Evolutionary conservation across 1,284 basidiomycete genomes (phyloP).

Genomic region (Athelia sp.): DNA sequence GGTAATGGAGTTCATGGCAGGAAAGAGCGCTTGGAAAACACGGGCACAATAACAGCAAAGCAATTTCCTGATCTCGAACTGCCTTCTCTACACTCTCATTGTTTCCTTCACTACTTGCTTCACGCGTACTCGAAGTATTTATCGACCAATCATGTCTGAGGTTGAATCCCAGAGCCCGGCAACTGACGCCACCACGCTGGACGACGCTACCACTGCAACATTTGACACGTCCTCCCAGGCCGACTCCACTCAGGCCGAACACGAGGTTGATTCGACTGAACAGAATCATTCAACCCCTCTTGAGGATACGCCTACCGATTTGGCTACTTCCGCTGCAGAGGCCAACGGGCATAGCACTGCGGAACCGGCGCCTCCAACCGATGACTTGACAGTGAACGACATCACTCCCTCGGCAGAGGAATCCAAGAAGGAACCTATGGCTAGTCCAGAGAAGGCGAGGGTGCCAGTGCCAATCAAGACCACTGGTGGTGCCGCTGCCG

Average conservation of each 20-base stretch:
- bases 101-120: constrained; percentile 16
- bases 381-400: not conserved
- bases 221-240: constrained; percentile 9
- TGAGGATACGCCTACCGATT: constrained; percentile 13
- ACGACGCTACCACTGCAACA: constrained; percentile 14
- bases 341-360: constrained; percentile 2
- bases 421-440: constrained; percentile 15
- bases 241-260: constrained; percentile 34
- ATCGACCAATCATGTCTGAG: constrained; percentile 40
- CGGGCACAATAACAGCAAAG: too few species aligned
- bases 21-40: not conserved
- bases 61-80: not conserved
- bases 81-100: constrained; percentile 14
- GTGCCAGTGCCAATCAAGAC: constrained; percentile 31
- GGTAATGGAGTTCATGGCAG: not conserved
- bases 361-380: constrained; percentile 16
- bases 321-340: constrained; percentile 4
- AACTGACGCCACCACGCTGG: constrained; percentile 19
- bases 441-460: constrained; percentile 21
- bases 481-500: constrained; percentile 36
- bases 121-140: constrained; percentile 17
- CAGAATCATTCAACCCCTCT: constrained; percentile 18
- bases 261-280: constrained; percentile 42
- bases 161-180: constrained; percentile 28
- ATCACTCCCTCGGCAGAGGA: not conserved